Evolutionary conservation across 2,329 filamentous ascomycete genomes (phyloP).

Genomic region (Gnomoniopsis sp.): DNA sequence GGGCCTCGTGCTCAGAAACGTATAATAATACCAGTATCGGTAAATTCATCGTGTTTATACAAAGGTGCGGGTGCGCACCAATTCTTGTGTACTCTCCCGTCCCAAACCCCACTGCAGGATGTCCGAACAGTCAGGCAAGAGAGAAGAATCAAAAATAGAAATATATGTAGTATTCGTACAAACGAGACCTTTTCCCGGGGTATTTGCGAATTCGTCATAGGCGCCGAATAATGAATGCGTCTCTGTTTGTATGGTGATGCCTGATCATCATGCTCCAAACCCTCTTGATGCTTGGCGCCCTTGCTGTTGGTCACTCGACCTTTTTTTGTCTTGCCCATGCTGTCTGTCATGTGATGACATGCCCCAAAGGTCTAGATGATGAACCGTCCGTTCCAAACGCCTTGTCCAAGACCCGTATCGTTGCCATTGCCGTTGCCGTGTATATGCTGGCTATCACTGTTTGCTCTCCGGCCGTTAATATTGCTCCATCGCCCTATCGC

Average conservation of each 20-base stretch:
- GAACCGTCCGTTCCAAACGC: constrained; percentile 7
- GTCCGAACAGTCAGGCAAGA: neutral
- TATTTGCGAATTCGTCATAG: constrained; percentile 16
- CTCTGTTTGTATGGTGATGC: constrained; percentile 10
- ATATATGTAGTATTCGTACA: neutral
- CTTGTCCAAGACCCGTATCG: constrained; percentile 1
- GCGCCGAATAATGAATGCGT: constrained; percentile 8
- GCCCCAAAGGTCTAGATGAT: constrained; percentile 6
- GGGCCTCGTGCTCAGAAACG: no score
- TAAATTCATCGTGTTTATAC: no score
- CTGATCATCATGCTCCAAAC: constrained; percentile 17
- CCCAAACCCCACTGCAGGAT: neutral
- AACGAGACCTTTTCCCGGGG: constrained; percentile 13
- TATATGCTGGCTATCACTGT: constrained; percentile 6
- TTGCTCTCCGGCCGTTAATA: neutral
- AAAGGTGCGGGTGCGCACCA: no score
- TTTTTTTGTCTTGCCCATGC: constrained; percentile 16
- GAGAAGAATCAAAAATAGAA: neutral
- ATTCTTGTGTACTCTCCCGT: neutral
- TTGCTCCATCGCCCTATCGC: constrained; percentile 2
- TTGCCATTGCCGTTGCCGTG: neutral
- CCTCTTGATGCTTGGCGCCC: neutral
- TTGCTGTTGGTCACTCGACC: neutral
- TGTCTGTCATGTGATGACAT: constrained; percentile 11
- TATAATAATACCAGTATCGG: no score